Percentiles rank a stretch among this genome's conserved stretches.
Conservation (phyloP, 495 filamentous ascomycete species). For the Xeromyces bisporus region DNA sequence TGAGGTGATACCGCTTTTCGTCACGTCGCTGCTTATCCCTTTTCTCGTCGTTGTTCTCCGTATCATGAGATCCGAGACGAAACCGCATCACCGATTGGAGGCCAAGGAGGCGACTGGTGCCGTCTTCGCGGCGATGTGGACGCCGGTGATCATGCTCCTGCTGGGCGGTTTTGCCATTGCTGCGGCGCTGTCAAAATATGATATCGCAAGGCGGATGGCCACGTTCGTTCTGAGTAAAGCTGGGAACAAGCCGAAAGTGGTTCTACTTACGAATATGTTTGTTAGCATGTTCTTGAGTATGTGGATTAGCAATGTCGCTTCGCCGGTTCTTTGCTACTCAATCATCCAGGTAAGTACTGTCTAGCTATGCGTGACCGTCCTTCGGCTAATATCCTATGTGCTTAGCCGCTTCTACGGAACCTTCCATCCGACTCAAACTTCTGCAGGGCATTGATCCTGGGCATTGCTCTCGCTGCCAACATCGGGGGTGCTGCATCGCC, state of each 20-base stretch:
- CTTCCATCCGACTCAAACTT: slow-evolving; percentile 78
- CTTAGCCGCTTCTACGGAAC: slow-evolving; percentile 83
- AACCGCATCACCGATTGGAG: slow-evolving; percentile 49
- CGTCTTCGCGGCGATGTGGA: slow-evolving; percentile 95
- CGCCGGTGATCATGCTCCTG: slow-evolving; percentile 94
- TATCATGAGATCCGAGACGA: slow-evolving; percentile 63
- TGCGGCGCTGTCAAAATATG: slow-evolving; percentile 88
- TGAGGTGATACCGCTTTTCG: slow-evolving; percentile 93
- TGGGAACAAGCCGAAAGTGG: slow-evolving; percentile 70
- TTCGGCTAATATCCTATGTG: slow-evolving; percentile 5
- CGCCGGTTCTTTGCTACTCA: slow-evolving; percentile 94
- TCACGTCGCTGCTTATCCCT: slow-evolving; percentile 83
- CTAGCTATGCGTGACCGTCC: slow-evolving; percentile 1
- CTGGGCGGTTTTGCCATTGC: slow-evolving; percentile 94
- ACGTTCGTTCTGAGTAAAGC: slow-evolving; percentile 96
- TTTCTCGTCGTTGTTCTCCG: slow-evolving; percentile 79
- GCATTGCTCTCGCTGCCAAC: slow-evolving; percentile 88
- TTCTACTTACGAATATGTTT: slow-evolving; percentile 93
- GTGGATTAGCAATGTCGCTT: slow-evolving; percentile 98
- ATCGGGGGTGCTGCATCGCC: slow-evolving; percentile 92
- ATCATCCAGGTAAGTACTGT: slow-evolving; percentile 61
- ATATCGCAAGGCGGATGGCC: slow-evolving; percentile 92
- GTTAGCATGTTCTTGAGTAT: slow-evolving; percentile 95
- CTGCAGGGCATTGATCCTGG: slow-evolving; percentile 86
- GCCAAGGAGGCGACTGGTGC: slow-evolving; percentile 60